Evolutionary conservation across 495 filamentous ascomycete species (phyloP), one percentile per base, ranked within the genome.

Genomic region (Barbatosphaeria neglecta): DNA sequence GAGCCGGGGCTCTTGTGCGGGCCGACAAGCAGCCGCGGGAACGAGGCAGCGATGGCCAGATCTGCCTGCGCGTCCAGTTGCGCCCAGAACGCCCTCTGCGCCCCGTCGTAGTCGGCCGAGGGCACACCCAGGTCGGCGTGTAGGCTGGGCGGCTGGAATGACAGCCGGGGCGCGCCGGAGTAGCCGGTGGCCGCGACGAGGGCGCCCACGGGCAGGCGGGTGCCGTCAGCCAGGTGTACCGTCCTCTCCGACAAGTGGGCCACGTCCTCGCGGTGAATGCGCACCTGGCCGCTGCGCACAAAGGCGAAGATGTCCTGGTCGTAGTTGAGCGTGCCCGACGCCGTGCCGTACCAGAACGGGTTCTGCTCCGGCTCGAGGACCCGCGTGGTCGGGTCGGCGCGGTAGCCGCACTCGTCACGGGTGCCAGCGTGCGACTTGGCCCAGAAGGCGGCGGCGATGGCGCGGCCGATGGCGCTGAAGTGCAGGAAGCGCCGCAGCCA

Each of bases 141-240:
- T 0, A 45, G 6, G 1, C 39, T 38, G 0, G 43, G 7, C 0
- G 51, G 51, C 0, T 31, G 37, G 38, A 59, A 59, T 5, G 39
- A 37, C 0, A 59, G 28, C 3, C 45, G 31, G 5, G 56, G 56
- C 35, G 52, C 50, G 22, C 53, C 40, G 0, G 54, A 52, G 49
- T 81, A 86, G 25, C 80, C 81, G 0, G 79, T 86, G 23, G 74
- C 70, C 47, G 75, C 81, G 43, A 88, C 70, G 6, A 90, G 61
- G 13, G 75, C 72, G 43, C 83, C 83, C 0, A 76, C 70, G 3
- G 62, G 46, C 1, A 86, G 55, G 4, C 59, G 54, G 5, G 67
- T 63, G 4, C 73, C 74, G 19, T 70, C 67, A 15, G 53, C 15
- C 5, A 59, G 45, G 23, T 59, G 56, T 22, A 90, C 63, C 4